Conservation (phyloP, 495 filamentous ascomycete genomes). For the Neurospora cerealis region DNA sequence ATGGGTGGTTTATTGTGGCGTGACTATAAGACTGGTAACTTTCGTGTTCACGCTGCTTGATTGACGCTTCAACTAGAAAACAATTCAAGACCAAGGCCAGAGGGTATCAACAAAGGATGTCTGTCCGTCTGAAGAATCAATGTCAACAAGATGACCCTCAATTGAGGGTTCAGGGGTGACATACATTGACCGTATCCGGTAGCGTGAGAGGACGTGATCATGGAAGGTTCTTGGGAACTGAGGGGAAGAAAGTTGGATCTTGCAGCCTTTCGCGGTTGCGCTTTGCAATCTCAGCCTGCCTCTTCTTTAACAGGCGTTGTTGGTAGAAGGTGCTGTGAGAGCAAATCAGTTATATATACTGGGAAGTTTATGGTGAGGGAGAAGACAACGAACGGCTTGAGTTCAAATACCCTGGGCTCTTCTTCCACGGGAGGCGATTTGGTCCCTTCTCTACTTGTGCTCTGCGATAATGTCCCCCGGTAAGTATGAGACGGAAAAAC, state of each 20-base stretch:
- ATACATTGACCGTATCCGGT: background rate
- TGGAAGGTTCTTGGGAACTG: conserved; percentile 64
- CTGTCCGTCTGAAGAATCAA: background rate
- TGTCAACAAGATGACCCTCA: background rate
- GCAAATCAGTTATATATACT: background rate
- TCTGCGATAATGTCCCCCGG: background rate
- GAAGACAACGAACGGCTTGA: conserved; percentile 59
- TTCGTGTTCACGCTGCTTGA: background rate
- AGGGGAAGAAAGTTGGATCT: conserved; percentile 71
- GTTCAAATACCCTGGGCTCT: conserved; percentile 69
- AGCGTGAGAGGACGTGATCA: conserved; percentile 15
- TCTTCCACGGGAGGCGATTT: conserved; percentile 40
- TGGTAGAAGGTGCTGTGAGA: conserved; percentile 68
- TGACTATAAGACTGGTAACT: background rate
- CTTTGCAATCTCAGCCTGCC: conserved; percentile 69
- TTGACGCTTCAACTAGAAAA: background rate
- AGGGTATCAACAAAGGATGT: background rate
- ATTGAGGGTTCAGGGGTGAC: background rate
- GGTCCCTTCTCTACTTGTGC: conserved; percentile 26
- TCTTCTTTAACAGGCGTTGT: conserved; percentile 66
- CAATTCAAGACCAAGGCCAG: background rate
- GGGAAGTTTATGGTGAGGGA: background rate
- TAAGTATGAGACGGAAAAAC: background rate
- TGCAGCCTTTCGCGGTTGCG: conserved; percentile 72
- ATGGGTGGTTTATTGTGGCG: background rate